phyloP scores from a whole-genome alignment of 2,329 filamentous ascomycete species.

The Sarocladium strictum region DNA sequence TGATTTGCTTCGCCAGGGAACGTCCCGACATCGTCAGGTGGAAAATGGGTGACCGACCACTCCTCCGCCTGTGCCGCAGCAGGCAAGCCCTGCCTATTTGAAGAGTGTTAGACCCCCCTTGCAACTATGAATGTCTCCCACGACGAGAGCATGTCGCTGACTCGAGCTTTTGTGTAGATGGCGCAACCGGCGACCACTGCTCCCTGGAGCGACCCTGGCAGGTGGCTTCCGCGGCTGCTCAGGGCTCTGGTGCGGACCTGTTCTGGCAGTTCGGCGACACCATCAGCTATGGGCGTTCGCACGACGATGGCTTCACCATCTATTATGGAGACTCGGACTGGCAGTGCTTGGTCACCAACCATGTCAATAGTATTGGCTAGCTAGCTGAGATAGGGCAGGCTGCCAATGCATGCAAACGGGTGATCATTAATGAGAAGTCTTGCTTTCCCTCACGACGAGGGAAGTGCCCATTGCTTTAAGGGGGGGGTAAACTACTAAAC shows the following conservation, averaged over 20 bases:
- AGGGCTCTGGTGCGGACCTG: conserved; percentile 28
- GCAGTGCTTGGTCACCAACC: conserved; percentile 38
- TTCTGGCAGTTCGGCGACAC: conserved; percentile 37
- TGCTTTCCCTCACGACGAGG: too few species aligned
- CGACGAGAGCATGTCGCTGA: background rate
- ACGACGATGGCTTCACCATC: conserved; percentile 39
- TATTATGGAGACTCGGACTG: conserved; percentile 35
- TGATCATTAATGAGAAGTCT: too few species aligned
- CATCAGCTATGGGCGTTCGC: conserved; percentile 33
- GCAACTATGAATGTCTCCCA: background rate
- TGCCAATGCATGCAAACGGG: background rate
- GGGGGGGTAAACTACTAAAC: too few species aligned
- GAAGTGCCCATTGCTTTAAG: too few species aligned
- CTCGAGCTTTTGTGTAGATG: background rate
- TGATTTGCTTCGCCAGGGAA: background rate
- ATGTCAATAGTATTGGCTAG: conserved; percentile 22
- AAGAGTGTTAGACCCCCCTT: conserved; percentile 24
- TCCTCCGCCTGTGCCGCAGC: conserved; percentile 21
- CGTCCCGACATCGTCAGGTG: background rate
- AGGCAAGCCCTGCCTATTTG: conserved; percentile 25
- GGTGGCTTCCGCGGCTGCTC: conserved; percentile 22
- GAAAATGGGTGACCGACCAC: conserved; percentile 16
- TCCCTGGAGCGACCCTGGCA: conserved; percentile 44
- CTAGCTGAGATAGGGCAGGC: background rate
- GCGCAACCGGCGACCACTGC: conserved; percentile 18